These are phyloP conservation scores for Thermoascus crustaceus DNA, from an alignment of 2,329 filamentous ascomycete species.

Conservation along the genomic window DNA sequence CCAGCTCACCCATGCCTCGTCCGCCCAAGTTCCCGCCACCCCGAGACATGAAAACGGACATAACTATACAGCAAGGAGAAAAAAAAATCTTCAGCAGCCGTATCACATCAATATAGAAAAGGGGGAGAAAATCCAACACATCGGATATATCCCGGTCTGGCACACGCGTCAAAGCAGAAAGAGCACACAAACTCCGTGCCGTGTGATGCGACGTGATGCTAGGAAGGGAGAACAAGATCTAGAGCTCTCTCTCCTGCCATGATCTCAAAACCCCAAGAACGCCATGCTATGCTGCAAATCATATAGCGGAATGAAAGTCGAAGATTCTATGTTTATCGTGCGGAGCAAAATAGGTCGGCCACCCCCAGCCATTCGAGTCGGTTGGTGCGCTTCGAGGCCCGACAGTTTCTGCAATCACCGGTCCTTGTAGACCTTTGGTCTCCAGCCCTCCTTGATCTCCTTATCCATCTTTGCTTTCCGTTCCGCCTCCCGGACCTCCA, in stretches of 20 bases:
- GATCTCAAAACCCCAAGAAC: constrained; percentile 22
- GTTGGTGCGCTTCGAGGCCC: not conserved
- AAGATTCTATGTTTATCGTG: constrained; percentile 1
- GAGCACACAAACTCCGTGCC: constrained; percentile 1
- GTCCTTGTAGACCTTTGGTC: constrained; percentile 91
- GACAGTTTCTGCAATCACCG: constrained; percentile 38
- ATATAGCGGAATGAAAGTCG: constrained; percentile 5
- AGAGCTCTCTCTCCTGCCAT: constrained; percentile 8
- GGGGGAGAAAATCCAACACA: not conserved
- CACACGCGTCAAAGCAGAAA: not conserved
- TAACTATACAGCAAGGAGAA: not conserved
- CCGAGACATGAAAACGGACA: not conserved
- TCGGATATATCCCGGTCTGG: constrained; percentile 1
- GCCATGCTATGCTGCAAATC: constrained; percentile 34
- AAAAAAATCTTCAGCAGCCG: not conserved
- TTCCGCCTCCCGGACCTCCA: constrained; percentile 65
- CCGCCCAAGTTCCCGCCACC: not conserved
- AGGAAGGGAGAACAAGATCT: constrained; percentile 2
- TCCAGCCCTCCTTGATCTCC: constrained; percentile 78
- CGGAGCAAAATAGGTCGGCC: not conserved
- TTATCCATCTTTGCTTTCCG: constrained; percentile 66
- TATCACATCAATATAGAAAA: not conserved
- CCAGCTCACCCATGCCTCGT: not conserved
- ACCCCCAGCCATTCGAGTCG: not conserved
- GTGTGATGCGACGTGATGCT: constrained; percentile 1